These are phyloP conservation scores for Quercus berberidifolia DNA, from an alignment of 306 rosid genomes.

Conservation along the genomic window DNA sequence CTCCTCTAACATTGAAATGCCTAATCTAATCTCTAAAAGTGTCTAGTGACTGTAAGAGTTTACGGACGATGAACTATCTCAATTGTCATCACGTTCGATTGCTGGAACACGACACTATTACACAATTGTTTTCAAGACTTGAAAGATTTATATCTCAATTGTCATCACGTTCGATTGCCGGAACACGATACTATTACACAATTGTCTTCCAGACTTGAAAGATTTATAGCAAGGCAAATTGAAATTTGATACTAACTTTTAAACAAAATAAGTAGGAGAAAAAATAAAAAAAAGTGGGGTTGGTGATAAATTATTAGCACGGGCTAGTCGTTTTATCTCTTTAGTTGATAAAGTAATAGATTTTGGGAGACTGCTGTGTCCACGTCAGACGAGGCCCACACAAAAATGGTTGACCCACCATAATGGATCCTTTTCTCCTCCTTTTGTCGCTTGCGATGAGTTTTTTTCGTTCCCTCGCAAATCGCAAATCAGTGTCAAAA, in stretches of 20 bases:
- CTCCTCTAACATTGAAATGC: too few species aligned
- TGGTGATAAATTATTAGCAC: slow-evolving; percentile 12
- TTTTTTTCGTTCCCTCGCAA: slow-evolving; percentile 33
- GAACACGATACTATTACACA: too few species aligned
- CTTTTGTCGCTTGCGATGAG: slow-evolving; percentile 44
- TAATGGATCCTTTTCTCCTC: slow-evolving; percentile 17
- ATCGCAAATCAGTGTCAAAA: slow-evolving; percentile 4
- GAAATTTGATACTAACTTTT: too few species aligned
- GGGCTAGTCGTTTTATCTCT: slow-evolving; percentile 23
- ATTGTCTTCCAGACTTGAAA: too few species aligned
- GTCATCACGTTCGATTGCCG: too few species aligned
- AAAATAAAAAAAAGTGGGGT: neutral
- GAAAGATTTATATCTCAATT: fast-evolving
- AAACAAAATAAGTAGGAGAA: too few species aligned
- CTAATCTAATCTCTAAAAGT: too few species aligned
- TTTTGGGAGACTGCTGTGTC: slow-evolving; percentile 31
- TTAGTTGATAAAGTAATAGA: neutral
- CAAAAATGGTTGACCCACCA: slow-evolving; percentile 26
- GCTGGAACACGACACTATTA: too few species aligned
- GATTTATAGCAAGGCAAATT: too few species aligned
- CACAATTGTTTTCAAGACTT: too few species aligned
- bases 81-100: too few species aligned
- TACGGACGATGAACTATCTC: fast-evolving
- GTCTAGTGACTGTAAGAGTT: fast-evolving
- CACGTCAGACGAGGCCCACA: slow-evolving; percentile 45